Base-by-base conservation (phyloP, 148 eudicot genomes). In the Vaccinium darrowii region DNA sequence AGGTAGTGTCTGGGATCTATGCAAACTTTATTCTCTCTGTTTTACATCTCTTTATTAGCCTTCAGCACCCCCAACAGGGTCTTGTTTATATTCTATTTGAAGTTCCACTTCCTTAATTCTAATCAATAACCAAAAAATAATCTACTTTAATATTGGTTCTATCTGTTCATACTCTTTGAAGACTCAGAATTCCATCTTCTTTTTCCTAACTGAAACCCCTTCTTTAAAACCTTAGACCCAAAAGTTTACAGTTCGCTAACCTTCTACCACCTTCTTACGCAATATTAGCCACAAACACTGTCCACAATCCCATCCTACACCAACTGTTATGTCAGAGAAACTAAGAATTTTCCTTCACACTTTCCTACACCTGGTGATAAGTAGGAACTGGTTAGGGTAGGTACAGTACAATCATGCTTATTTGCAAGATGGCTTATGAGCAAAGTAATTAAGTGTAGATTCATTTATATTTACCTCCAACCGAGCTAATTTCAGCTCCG, bases 401-500 rank as follows among this genome's bases (percentile, higher is more conserved):
- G n/a, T 8, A 81, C 33, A 62, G 12, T 27, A 57, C 23, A 14
- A 80, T 18, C 23, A 54, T 25, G 63, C 81, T 79, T 15, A 27
- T 14, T 27, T 53, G 63, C 63, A 15, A 78, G 14, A 30, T 79
- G 33, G 4, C 69, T 30, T 13, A 36, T 8, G 19, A 43, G 83
- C 54, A 80, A 80, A 60, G 83, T 21, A 82, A 36, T 65, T 21
- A 54, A 83, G 69, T 53, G 4, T 7, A 69, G 5, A 69, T 69
- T 1, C 43, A 76, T 87, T 47, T 39, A 76, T 80, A 76, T 25
- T 82, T 87, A 96, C 99, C 96, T 97, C 99, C 65, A 83, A 85
- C 82, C 94, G 91, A 65, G 93, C 90, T 81, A 97, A 86, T 91
- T 94, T 97, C 53, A 97, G 87, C 89, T 97, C 99, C 57, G 99